Evolutionary conservation across 352 stramenopile species (phyloP), one percentile per base, ranked within the genome.

Genomic region (Phytophthora cryptogea): DNA sequence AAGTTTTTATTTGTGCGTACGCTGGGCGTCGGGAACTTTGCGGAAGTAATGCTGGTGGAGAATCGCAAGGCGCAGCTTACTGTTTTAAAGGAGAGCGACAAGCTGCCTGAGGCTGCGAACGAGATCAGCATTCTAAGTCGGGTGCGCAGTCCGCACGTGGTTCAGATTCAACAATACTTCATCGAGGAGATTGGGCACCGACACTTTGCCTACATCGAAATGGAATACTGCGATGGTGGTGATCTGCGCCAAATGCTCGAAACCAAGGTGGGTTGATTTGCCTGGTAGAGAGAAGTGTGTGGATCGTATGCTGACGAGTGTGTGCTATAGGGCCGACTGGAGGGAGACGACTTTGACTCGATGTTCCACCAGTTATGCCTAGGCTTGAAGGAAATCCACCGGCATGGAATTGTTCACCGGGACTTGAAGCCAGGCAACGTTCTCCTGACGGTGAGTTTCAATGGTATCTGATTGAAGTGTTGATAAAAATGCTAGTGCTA

Each of bases 61-160:
- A 69, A 74, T 27, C 68, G 68, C 28, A 72, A 66, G 23, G 63
- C 55, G 11, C 39, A 60, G 48, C 59, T 88, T 3, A 78, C 67
- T 13, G 81, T 92, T 27, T 69, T 94, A 11, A 94, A 94, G 54
- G 84, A 94, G 63, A 94, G 84, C 44, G 78, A 92, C 55, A 94
- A 91, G 49, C 50, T 94, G 16, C 73, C 74, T 32, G 80, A 91
- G 54, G 84, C 84, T 28, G 78, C 89, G 47, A 92, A 92, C 63
- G 85, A 94, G 58, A 87, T 90, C 40, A 78, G 63, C 32, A 59
- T 91, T 10, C 66, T 94, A 28, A 85, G 76, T 14, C 70, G 72
- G 41, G 66, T 92, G 23, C 58, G 63, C 11, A 89, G 58, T 43
- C 76, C 83, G 4, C 71, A 91, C 35, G 78, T 94, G 44, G 80